phyloP scores from a whole-genome alignment of 768 basidiomycete genomes.

The Leucogyrophana mollusca region DNA sequence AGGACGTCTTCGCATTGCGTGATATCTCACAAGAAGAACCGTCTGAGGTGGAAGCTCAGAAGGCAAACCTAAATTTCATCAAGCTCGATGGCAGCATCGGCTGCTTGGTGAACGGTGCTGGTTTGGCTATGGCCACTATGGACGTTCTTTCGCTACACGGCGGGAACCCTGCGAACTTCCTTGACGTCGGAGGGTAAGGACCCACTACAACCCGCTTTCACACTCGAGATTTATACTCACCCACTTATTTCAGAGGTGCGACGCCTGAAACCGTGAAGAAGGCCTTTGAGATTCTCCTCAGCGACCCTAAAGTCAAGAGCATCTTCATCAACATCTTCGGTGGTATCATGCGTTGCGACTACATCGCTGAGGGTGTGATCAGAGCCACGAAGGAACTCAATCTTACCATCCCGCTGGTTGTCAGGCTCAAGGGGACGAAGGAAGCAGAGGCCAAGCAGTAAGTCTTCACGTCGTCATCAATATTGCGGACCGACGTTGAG shows the following conservation, averaged over 20 bases:
- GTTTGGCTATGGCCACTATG: conserved; percentile 99
- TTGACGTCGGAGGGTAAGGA: conserved; percentile 91
- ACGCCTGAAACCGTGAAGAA: conserved; percentile 99
- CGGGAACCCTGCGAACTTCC: conserved; percentile 96
- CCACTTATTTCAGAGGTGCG: conserved; percentile 64
- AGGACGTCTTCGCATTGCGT: conserved; percentile 83
- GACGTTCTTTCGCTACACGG: conserved; percentile 97
- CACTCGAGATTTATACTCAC: conserved; percentile 3
- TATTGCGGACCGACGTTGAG: conserved; percentile 4
- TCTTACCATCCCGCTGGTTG: conserved; percentile 84
- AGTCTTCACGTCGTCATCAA: conserved; percentile 25
- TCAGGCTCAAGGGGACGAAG: conserved; percentile 96
- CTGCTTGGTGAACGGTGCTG: conserved; percentile 97
- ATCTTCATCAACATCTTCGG: conserved; percentile 99
- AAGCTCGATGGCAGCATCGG: conserved; percentile 97
- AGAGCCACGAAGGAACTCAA: conserved; percentile 92
- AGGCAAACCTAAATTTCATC: conserved; percentile 96
- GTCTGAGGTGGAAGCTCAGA: conserved; percentile 96
- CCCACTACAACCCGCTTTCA: background rate
- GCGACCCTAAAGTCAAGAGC: conserved; percentile 91
- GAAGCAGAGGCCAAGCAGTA: conserved; percentile 94
- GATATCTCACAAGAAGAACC: conserved; percentile 95
- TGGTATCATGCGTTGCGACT: conserved; percentile 99
- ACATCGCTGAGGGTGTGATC: conserved; percentile 98
- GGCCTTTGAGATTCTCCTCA: conserved; percentile 92